These are phyloP conservation scores for Phytophthora fragariaefolia DNA, from an alignment of 352 stramenopile genomes.

Conservation along the genomic window DNA sequence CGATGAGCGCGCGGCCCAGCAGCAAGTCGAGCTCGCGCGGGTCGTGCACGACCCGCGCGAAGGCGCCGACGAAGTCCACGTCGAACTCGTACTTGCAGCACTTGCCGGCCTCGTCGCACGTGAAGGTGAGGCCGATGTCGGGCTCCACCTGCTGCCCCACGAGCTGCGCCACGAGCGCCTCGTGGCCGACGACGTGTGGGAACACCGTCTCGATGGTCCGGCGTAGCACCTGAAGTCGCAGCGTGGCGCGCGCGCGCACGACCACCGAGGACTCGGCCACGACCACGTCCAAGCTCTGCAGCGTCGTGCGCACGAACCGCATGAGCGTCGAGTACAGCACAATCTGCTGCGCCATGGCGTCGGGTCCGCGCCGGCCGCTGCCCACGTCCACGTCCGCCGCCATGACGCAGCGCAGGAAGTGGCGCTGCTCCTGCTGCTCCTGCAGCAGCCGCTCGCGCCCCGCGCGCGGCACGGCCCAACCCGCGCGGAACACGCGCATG, in stretches of 20 bases:
- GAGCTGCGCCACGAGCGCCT: slow-evolving; percentile 46
- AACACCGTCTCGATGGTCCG: slow-evolving; percentile 56
- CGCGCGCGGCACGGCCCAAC: slow-evolving; percentile 1
- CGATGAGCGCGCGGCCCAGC: slow-evolving; percentile 42
- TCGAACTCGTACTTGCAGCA: slow-evolving; percentile 41
- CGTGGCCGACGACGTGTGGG: slow-evolving; percentile 49
- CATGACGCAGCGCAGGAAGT: slow-evolving; percentile 50
- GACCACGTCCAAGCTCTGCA: slow-evolving; percentile 44
- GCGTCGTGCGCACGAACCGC: slow-evolving; percentile 42
- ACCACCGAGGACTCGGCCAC: slow-evolving; percentile 42
- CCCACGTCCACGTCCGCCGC: slow-evolving; percentile 45
- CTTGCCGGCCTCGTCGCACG: slow-evolving; percentile 42
- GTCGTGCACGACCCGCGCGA: slow-evolving; percentile 43
- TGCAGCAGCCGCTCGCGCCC: slow-evolving; percentile 25
- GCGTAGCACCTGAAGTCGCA: slow-evolving; percentile 53
- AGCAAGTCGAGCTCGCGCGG: slow-evolving; percentile 40
- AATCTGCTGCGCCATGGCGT: slow-evolving; percentile 52
- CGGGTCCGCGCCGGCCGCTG: slow-evolving; percentile 37
- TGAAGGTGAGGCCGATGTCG: slow-evolving; percentile 36
- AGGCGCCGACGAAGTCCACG: slow-evolving; percentile 47
- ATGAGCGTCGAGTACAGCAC: slow-evolving; percentile 51
- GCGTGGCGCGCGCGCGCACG: slow-evolving; percentile 34
- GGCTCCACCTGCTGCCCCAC: slow-evolving; percentile 46
- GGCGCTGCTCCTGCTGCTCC: slow-evolving; percentile 33
- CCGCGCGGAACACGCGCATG: slow-evolving; percentile 32